Evolutionary conservation across 305 asterid genomes (phyloP).

Genomic region (Fraxinus dipetala): DNA sequence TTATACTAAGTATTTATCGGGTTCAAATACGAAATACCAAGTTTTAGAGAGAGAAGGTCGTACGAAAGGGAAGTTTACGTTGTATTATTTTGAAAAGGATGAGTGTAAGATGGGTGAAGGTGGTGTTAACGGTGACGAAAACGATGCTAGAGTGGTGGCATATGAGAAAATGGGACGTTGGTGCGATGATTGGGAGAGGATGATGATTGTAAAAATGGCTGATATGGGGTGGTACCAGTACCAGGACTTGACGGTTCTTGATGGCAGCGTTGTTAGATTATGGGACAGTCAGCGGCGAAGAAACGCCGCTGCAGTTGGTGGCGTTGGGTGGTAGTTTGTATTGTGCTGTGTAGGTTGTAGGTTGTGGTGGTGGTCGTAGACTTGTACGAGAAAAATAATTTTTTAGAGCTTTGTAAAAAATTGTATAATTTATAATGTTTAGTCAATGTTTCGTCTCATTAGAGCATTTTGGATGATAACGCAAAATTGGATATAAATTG

Average conservation of each 20-base stretch:
- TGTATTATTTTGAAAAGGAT: constrained; percentile 27
- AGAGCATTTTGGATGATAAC: too few relatives aligned
- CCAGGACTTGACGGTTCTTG: constrained; percentile 49
- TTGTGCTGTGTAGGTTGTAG: neutral
- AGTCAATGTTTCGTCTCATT: too few relatives aligned
- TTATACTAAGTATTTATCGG: neutral
- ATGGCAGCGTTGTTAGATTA: constrained; percentile 67
- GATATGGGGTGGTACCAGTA: constrained; percentile 53
- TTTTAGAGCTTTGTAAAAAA: neutral
- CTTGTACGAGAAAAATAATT: neutral
- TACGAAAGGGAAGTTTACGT: constrained; percentile 45
- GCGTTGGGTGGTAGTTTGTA: neutral
- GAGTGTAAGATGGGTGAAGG: constrained; percentile 16
- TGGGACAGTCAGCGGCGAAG: constrained; percentile 52
- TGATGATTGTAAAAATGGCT: constrained; percentile 45
- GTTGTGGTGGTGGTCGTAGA: too few relatives aligned
- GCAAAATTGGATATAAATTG: too few relatives aligned
- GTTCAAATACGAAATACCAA: neutral
- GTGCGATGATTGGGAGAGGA: constrained; percentile 30
- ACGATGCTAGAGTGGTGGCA: constrained; percentile 20
- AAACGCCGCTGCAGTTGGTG: constrained; percentile 22
- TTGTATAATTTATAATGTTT: neutral
- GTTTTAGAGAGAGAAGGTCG: constrained; percentile 35
- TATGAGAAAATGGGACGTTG: constrained; percentile 2
- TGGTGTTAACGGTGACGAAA: neutral